Evolutionary conservation across 73 alveolate genomes (phyloP).

Genomic region (Paramecium primaurelia): DNA sequence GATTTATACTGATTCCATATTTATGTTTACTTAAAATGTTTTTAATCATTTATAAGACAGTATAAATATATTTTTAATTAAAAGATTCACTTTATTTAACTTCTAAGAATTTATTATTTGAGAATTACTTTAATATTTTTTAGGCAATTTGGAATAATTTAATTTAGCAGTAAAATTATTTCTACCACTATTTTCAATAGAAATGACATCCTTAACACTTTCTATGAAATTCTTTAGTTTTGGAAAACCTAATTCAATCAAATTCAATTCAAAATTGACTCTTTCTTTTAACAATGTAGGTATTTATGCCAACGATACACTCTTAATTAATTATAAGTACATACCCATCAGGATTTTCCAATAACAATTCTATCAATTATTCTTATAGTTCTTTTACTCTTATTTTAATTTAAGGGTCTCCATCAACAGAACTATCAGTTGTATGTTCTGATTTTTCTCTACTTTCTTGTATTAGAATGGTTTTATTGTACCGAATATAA

Average conservation of each 20-base stretch:
- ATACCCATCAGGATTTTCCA: conserved; percentile 52
- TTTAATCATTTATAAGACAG: neutral
- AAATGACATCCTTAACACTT: conserved; percentile 21
- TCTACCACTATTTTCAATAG: conserved; percentile 22
- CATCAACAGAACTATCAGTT: conserved; percentile 38
- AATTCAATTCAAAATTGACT: neutral
- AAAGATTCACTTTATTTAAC: neutral
- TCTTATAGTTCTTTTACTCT: neutral
- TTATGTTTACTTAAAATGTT: neutral
- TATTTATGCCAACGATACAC: conserved; percentile 29
- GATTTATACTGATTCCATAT: conserved; percentile 20
- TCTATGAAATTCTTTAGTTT: conserved; percentile 28
- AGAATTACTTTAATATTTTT: neutral
- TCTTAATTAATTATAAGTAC: neutral
- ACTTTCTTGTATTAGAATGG: conserved; percentile 23
- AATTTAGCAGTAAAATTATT: conserved; percentile 30
- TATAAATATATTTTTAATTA: neutral
- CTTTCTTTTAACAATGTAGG: conserved; percentile 33
- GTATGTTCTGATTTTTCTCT: conserved; percentile 42
- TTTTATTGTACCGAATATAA: conserved; percentile 32
- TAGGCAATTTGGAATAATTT: neutral
- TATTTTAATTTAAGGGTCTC: neutral
- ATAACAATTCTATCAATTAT: neutral
- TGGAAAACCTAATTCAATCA: conserved; percentile 40
- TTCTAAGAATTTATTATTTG: neutral